These are phyloP conservation scores for Xylaria sp. DNA, from an alignment of 2,329 filamentous ascomycete species.

Conservation along the genomic window DNA sequence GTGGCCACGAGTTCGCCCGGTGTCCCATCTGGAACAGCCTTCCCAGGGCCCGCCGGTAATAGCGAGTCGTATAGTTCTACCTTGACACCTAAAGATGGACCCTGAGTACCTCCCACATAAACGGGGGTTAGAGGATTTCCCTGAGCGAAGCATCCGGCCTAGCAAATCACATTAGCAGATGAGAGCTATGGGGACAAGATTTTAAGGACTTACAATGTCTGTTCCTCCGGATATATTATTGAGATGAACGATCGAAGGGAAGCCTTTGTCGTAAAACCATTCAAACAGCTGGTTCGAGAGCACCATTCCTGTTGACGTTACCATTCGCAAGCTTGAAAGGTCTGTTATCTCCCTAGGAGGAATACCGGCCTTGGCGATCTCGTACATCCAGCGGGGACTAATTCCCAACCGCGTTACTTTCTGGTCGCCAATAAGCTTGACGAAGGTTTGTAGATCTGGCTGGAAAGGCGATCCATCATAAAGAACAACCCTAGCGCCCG, in stretches of 20 bases:
- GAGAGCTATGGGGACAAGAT: not conserved
- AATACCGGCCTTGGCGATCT: slow-evolving; percentile 73
- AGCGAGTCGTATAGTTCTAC: slow-evolving; percentile 73
- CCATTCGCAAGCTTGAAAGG: slow-evolving; percentile 68
- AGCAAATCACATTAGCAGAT: slow-evolving; percentile 34
- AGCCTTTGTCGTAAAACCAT: slow-evolving; percentile 80
- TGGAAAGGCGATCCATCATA: slow-evolving; percentile 87
- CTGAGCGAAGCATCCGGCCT: slow-evolving; percentile 69
- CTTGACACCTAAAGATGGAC: slow-evolving; percentile 61
- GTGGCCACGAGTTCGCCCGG: slow-evolving; percentile 81
- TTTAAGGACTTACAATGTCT: slow-evolving; percentile 69
- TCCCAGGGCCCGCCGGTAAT: slow-evolving; percentile 58
- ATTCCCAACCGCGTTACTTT: slow-evolving; percentile 78
- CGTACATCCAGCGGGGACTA: slow-evolving; percentile 80
- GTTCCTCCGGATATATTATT: slow-evolving; percentile 82
- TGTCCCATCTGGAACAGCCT: slow-evolving; percentile 65
- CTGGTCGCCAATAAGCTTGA: slow-evolving; percentile 71
- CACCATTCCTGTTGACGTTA: slow-evolving; percentile 84
- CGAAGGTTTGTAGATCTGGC: slow-evolving; percentile 72
- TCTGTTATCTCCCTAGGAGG: slow-evolving; percentile 71
- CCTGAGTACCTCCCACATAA: slow-evolving; percentile 66
- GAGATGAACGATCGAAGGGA: slow-evolving; percentile 74
- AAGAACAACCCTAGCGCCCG: slow-evolving; percentile 72
- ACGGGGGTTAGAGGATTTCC: slow-evolving; percentile 78
- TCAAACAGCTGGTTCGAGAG: slow-evolving; percentile 80